These are phyloP conservation scores for Fusarium xylarioides DNA, from an alignment of 2,329 filamentous ascomycete species.

Conservation along the genomic window DNA sequence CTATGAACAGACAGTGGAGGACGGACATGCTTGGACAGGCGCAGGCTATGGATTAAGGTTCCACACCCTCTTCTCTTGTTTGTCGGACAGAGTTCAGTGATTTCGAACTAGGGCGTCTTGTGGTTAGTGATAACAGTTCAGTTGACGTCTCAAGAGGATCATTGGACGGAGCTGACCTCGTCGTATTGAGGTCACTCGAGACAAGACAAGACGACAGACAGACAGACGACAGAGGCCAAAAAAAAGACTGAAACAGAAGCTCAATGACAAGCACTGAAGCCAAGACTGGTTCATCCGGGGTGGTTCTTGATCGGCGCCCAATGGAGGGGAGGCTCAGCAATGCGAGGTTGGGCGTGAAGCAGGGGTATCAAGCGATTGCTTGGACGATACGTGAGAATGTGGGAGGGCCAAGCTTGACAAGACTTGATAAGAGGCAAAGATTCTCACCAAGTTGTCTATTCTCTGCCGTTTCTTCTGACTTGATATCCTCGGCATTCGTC, in stretches of 20 bases:
- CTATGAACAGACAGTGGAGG: neutral
- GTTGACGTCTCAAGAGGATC: conserved; percentile 4
- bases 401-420: conserved; percentile 5
- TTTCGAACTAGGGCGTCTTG: conserved; percentile 1
- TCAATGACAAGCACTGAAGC: conserved; percentile 27
- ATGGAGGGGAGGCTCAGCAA: conserved; percentile 29
- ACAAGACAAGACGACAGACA: neutral
- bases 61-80: conserved; percentile 36
- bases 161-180: conserved; percentile 6
- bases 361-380: conserved; percentile 24
- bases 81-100: conserved; percentile 8
- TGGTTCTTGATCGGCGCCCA: conserved; percentile 33
- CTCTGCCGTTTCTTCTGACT: neutral
- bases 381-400: conserved; percentile 18
- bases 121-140: conserved; percentile 9
- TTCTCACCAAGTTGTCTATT: neutral
- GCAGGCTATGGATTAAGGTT: conserved; percentile 38
- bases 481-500: conserved; percentile 7
- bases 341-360: conserved; percentile 33
- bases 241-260: conserved; percentile 3
- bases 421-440: conserved; percentile 11
- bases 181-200: conserved; percentile 4
- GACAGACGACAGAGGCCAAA: neutral
- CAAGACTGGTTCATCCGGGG: conserved; percentile 28
- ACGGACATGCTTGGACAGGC: neutral